Evolutionary conservation across 202 grass and related monocot genomes (phyloP).

Genomic region (Digitaria exilis): DNA sequence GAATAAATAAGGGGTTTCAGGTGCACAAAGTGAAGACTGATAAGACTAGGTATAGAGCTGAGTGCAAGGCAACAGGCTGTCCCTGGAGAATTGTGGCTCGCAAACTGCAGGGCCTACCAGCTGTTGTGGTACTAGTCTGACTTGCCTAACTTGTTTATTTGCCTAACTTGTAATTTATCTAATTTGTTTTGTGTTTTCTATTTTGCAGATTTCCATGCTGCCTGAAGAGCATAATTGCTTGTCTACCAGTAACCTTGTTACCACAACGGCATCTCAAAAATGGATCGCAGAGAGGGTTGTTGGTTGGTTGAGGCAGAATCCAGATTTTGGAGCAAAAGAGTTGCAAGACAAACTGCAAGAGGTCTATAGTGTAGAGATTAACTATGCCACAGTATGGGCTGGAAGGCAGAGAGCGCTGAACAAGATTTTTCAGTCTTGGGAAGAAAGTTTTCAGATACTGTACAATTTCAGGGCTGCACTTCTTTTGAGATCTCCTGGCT

Average conservation of each 20-base stretch:
- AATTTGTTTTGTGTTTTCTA: conserved; percentile 13
- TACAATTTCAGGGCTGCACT: conserved; percentile 32
- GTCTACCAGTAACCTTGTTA: conserved; percentile 14
- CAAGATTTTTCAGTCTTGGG: conserved; percentile 6
- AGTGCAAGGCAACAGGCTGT: conserved; percentile 22
- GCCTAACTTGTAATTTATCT: not conserved
- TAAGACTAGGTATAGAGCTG: conserved; percentile 39
- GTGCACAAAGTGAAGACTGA: conserved; percentile 34
- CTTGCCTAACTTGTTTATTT: not conserved
- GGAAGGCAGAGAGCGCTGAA: conserved; percentile 4
- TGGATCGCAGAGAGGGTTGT: conserved; percentile 15
- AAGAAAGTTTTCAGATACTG: conserved; percentile 6
- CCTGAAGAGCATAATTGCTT: conserved; percentile 19
- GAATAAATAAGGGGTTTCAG: conserved; percentile 14
- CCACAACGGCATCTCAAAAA: conserved; percentile 29
- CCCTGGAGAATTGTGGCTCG: conserved; percentile 34
- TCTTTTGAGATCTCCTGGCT: conserved; percentile 5
- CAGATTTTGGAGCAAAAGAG: conserved; percentile 8
- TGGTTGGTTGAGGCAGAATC: conserved; percentile 27
- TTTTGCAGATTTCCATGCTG: conserved; percentile 22
- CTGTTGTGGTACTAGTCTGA: conserved; percentile 17
- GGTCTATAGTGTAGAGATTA: conserved; percentile 9
- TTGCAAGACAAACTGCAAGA: conserved; percentile 28
- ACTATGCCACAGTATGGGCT: conserved; percentile 1
- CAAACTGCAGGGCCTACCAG: conserved; percentile 1